phyloP scores from a whole-genome alignment of 805 yeast genomes.

The Candida ovalis region DNA sequence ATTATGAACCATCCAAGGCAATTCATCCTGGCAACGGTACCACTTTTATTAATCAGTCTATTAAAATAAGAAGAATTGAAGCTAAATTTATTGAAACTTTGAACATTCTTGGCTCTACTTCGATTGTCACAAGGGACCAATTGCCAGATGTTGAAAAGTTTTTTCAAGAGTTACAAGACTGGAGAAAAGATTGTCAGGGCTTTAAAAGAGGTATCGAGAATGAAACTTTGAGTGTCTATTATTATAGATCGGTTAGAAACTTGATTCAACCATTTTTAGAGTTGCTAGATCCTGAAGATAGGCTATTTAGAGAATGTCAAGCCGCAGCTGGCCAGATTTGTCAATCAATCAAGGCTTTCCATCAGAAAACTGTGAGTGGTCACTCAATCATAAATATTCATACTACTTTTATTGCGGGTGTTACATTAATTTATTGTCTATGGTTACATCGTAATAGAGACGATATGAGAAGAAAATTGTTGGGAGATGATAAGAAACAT shows the following conservation, averaged over 20 bases:
- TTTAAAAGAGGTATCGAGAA: conserved; percentile 49
- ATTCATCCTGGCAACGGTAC: conserved; percentile 32
- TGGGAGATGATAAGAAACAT: conserved; percentile 57
- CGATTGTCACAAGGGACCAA: conserved; percentile 34
- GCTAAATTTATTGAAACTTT: conserved; percentile 54
- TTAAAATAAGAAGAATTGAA: conserved; percentile 55
- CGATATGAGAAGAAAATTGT: conserved; percentile 48
- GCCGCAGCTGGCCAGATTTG: conserved; percentile 72
- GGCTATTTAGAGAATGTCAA: conserved; percentile 61
- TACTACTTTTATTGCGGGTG: conserved; percentile 66
- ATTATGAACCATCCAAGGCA: conserved; percentile 38
- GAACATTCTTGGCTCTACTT: conserved; percentile 33
- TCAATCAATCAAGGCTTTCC: conserved; percentile 58
- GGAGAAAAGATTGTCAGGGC: conserved; percentile 52
- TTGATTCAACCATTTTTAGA: conserved; percentile 64
- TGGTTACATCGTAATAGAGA: conserved; percentile 64
- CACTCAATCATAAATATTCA: conserved; percentile 66
- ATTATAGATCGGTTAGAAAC: conserved; percentile 56
- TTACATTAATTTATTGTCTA: conserved; percentile 60
- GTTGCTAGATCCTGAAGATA: conserved; percentile 55
- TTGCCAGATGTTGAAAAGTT: conserved; percentile 48
- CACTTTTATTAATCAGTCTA: conserved; percentile 54
- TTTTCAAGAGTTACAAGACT: conserved; percentile 51
- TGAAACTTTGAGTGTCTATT: conserved; percentile 55
- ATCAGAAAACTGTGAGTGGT: conserved; percentile 57